A percentile compares a stretch with the other conserved stretches of the same genome.
phyloP scores from a whole-genome alignment of 108 stramenopile species.

The Chaetoceros muelleri region DNA sequence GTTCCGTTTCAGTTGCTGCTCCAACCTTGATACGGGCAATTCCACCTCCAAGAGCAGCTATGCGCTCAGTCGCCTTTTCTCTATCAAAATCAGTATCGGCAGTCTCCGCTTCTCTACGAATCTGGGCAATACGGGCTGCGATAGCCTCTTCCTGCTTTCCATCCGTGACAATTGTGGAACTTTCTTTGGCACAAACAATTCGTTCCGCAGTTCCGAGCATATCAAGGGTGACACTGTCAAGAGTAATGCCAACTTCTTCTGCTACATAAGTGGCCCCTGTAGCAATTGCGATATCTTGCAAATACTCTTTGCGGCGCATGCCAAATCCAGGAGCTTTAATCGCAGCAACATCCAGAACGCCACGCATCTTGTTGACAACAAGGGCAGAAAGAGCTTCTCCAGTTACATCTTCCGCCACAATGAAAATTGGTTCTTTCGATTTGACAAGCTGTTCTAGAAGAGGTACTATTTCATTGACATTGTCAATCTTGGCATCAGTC shows the following conservation, averaged over 20 bases:
- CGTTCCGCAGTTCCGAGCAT: slow-evolving; percentile 94
- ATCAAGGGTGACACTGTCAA: slow-evolving; percentile 86
- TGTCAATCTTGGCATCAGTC: slow-evolving; percentile 93
- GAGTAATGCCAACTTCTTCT: slow-evolving; percentile 93
- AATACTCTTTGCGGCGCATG: slow-evolving; percentile 84
- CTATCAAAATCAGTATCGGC: slow-evolving; percentile 89
- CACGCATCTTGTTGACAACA: slow-evolving; percentile 98
- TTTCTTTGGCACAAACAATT: slow-evolving; percentile 86
- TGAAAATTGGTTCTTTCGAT: slow-evolving; percentile 90
- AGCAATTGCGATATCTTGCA: slow-evolving; percentile 97
- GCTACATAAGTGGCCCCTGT: slow-evolving; percentile 94
- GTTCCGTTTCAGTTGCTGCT: slow-evolving; percentile 95
- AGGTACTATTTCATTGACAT: slow-evolving; percentile 92
- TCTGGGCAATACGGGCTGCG: slow-evolving; percentile 79
- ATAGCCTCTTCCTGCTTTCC: slow-evolving; percentile 84
- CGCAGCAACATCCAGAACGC: slow-evolving; percentile 93
- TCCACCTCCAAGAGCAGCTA: slow-evolving; percentile 93
- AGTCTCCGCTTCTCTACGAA: slow-evolving; percentile 71
- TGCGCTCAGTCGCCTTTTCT: slow-evolving; percentile 89
- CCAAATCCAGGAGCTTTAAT: slow-evolving; percentile 97
- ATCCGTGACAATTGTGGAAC: slow-evolving; percentile 92
- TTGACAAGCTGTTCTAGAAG: slow-evolving; percentile 92
- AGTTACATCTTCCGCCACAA: slow-evolving; percentile 94
- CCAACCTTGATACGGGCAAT: slow-evolving; percentile 97
- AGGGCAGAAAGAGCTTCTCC: slow-evolving; percentile 94